These are phyloP conservation scores for Cutaneotrichosporon dermatis DNA, from an alignment of 1,284 basidiomycete genomes.

Conservation along the genomic window DNA sequence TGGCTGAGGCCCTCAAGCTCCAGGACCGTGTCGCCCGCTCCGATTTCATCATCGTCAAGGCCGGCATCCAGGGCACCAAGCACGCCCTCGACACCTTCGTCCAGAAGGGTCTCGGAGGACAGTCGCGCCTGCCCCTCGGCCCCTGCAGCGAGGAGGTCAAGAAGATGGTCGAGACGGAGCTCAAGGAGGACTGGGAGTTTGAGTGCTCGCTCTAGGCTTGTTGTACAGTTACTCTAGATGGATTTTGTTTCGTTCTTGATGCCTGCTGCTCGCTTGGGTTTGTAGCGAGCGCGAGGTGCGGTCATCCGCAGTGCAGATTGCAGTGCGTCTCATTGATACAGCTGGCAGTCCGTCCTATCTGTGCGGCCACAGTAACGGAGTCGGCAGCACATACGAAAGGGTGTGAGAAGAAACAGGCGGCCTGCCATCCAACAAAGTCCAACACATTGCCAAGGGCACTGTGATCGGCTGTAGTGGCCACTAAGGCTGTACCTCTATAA, in stretches of 20 bases:
- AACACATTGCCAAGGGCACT: too few species aligned
- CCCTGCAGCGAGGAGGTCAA: conserved; percentile 47
- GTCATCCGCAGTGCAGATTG: too few species aligned
- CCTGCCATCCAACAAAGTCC: too few species aligned
- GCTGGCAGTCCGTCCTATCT: too few species aligned
- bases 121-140: conserved; percentile 60
- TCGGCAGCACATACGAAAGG: too few species aligned
- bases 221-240: neutral
- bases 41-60: conserved; percentile 66
- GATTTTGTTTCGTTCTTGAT: neutral
- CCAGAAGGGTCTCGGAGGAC: conserved; percentile 60
- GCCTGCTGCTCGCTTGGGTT: too few species aligned
- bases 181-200: conserved; percentile 60
- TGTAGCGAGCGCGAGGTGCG: too few species aligned
- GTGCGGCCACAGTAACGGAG: too few species aligned
- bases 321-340: too few species aligned
- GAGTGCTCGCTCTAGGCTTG: conserved; percentile 54
- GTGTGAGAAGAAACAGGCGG: too few species aligned
- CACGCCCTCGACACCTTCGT: conserved; percentile 64
- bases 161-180: conserved; percentile 49
- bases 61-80: conserved; percentile 58
- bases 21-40: conserved; percentile 67
- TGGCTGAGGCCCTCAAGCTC: conserved; percentile 63
- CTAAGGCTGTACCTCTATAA: too few species aligned
- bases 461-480: too few species aligned